Conservation (phyloP, 2,329 filamentous ascomycete species). For the Pseudogymnoascus sp. region DNA sequence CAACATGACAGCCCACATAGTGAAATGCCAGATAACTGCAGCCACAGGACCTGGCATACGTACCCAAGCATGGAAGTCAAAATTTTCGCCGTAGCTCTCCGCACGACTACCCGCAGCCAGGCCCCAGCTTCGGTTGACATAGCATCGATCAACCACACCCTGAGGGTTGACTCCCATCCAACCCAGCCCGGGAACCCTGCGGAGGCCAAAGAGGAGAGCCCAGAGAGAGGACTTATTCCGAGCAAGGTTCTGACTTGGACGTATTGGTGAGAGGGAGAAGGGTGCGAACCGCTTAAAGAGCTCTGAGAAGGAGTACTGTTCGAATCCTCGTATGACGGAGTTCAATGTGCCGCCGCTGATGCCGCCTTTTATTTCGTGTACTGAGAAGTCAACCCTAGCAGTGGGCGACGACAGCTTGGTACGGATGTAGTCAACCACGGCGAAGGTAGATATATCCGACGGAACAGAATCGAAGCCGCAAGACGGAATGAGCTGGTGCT, state of each 20-base stretch:
- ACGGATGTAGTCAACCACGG: constrained; percentile 42
- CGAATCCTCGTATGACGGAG: constrained; percentile 55
- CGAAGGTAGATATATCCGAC: constrained; percentile 51
- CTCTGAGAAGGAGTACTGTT: constrained; percentile 39
- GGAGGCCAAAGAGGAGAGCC: constrained; percentile 40
- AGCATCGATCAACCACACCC: constrained; percentile 42
- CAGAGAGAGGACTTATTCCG: constrained; percentile 19
- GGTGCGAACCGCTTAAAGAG: constrained; percentile 30
- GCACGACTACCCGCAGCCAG: constrained; percentile 34
- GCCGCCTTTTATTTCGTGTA: constrained; percentile 31
- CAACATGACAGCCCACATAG: constrained; percentile 36
- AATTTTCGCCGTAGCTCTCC: constrained; percentile 54
- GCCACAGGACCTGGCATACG: constrained; percentile 42
- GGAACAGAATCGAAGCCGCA: constrained; percentile 56
- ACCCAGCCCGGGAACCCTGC: constrained; percentile 46
- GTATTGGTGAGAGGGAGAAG: constrained; percentile 51
- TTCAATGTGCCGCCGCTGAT: constrained; percentile 53
- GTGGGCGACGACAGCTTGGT: constrained; percentile 43
- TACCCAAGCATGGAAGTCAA: constrained; percentile 50
- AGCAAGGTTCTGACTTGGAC: constrained; percentile 26
- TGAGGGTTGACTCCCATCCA: constrained; percentile 47
- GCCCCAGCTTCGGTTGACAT: constrained; percentile 59
- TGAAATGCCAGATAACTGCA: constrained; percentile 45
- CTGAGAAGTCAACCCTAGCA: constrained; percentile 47
- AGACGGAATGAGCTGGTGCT: constrained; percentile 42